Percentiles rank a stretch among this genome's conserved stretches.
Evolutionary conservation across 2,329 filamentous ascomycete species (phyloP).

Genomic region (Sphaceloma murrayae): DNA sequence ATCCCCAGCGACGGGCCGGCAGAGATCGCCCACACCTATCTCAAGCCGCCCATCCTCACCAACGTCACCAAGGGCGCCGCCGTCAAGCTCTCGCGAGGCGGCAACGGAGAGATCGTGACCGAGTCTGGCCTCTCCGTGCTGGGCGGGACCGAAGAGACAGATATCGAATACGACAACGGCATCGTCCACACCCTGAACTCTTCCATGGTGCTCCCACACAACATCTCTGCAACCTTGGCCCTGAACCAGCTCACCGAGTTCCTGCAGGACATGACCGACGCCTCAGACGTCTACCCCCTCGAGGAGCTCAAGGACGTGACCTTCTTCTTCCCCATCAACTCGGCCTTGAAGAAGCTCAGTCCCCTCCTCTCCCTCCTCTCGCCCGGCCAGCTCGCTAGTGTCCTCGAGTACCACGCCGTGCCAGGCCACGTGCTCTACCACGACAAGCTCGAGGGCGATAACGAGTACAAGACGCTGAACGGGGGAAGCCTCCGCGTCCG

Average conservation of each 20-base stretch:
- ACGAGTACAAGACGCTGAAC: conserved; percentile 13
- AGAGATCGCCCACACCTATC: conserved; percentile 17
- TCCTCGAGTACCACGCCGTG: conserved; percentile 20
- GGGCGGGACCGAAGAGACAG: conserved; percentile 18
- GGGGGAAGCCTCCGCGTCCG: conserved; percentile 6
- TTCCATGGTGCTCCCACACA: conserved; percentile 21
- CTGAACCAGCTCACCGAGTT: conserved; percentile 19
- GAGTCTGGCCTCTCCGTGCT: conserved; percentile 20
- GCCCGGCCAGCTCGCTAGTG: conserved; percentile 16
- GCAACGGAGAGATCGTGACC: conserved; percentile 11
- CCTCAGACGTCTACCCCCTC: conserved; percentile 17
- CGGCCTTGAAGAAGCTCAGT: conserved; percentile 16
- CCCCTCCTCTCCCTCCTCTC: conserved; percentile 16
- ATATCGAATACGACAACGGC: conserved; percentile 15
- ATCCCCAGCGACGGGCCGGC: conserved; percentile 11
- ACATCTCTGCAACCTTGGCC: conserved; percentile 19
- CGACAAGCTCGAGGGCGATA: conserved; percentile 11
- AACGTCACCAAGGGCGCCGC: conserved; percentile 18
- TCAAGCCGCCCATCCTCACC: conserved; percentile 18
- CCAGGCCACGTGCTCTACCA: conserved; percentile 19
- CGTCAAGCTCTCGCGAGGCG: conserved; percentile 18
- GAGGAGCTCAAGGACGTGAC: conserved; percentile 19
- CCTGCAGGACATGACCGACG: conserved; percentile 16
- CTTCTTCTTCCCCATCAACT: conserved; percentile 20
- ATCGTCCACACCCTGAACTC: conserved; percentile 20